Evolutionary conservation across 306 rosid species (phyloP).

Genomic region (Cyclanthera cordifolia): DNA sequence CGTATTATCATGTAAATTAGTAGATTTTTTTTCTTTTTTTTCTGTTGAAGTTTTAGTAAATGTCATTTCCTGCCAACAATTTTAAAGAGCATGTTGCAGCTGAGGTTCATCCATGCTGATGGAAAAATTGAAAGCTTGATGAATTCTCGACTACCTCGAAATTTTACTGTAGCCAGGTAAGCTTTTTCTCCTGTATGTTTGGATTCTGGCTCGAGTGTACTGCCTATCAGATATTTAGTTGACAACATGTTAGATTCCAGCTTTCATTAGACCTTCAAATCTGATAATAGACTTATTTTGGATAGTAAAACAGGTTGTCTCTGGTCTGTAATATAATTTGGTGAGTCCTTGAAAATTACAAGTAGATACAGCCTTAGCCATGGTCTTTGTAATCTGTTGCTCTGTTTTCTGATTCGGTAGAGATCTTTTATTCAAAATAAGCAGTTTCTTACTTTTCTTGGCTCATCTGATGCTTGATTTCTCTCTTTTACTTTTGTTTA

Average conservation of each 20-base stretch:
- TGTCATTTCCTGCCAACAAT: background rate
- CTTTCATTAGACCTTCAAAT: background rate
- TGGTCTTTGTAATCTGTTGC: conserved; percentile 7
- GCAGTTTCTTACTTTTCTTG: background rate
- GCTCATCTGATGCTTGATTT: background rate
- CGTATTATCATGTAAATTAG: conserved; percentile 48
- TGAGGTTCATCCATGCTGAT: conserved; percentile 15
- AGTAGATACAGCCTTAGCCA: conserved; percentile 1
- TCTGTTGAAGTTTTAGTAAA: conserved; percentile 4
- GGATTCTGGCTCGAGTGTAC: background rate
- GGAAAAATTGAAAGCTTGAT: background rate
- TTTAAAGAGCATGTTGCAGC: conserved; percentile 5
- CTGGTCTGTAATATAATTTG: conserved; percentile 12
- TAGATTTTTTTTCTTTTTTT: conserved; percentile 17
- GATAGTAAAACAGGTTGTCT: conserved; percentile 1
- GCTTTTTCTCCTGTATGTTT: background rate
- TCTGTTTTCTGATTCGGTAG: conserved; percentile 5
- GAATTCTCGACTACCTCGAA: background rate
- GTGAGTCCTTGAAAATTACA: conserved; percentile 3
- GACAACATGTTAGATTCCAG: conserved; percentile 12
- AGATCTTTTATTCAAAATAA: background rate
- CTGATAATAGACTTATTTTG: conserved; percentile 2
- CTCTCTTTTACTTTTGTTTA: background rate
- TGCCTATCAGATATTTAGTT: background rate
- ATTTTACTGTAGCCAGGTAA: background rate